Evolutionary conservation across 768 basidiomycete genomes (phyloP).

Genomic region (Lentinula guzmanii): DNA sequence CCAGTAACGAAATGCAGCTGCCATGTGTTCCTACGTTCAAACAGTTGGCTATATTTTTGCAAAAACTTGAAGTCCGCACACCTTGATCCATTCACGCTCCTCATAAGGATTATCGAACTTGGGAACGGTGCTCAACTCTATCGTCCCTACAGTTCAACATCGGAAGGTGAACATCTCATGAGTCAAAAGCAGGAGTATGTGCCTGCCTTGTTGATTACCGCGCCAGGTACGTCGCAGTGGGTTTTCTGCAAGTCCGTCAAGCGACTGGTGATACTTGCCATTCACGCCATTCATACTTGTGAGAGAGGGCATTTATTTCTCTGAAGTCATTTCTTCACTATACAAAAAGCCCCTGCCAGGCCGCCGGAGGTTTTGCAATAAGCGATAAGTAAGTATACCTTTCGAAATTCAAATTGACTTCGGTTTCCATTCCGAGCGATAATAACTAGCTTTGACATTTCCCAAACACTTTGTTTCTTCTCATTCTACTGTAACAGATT

Average conservation of each 20-base stretch:
- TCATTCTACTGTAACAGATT: not conserved
- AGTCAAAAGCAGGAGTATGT: not conserved
- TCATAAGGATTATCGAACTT: slow-evolving; percentile 18
- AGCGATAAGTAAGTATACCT: not conserved
- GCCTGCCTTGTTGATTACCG: slow-evolving; percentile 7
- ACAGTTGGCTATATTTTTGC: not conserved
- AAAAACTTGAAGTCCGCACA: not conserved
- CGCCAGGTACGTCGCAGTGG: slow-evolving; percentile 9
- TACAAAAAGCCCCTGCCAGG: too few species aligned
- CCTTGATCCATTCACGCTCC: slow-evolving; percentile 23
- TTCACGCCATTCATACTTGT: not conserved
- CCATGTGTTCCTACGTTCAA: slow-evolving; percentile 16
- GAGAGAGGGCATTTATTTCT: not conserved
- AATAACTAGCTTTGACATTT: not conserved
- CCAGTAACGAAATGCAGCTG: slow-evolving; percentile 21
- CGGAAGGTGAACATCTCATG: too few species aligned
- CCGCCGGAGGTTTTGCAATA: not conserved
- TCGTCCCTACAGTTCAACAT: slow-evolving; percentile 7
- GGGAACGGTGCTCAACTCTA: slow-evolving; percentile 15
- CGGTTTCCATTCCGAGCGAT: not conserved
- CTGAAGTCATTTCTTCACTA: not conserved
- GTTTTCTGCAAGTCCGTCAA: slow-evolving; percentile 4
- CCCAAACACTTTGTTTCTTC: not conserved
- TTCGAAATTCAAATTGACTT: not conserved
- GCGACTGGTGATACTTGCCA: not conserved